phyloP scores from a whole-genome alignment of 495 filamentous ascomycete species.

The Corynascus novoguineensis region DNA sequence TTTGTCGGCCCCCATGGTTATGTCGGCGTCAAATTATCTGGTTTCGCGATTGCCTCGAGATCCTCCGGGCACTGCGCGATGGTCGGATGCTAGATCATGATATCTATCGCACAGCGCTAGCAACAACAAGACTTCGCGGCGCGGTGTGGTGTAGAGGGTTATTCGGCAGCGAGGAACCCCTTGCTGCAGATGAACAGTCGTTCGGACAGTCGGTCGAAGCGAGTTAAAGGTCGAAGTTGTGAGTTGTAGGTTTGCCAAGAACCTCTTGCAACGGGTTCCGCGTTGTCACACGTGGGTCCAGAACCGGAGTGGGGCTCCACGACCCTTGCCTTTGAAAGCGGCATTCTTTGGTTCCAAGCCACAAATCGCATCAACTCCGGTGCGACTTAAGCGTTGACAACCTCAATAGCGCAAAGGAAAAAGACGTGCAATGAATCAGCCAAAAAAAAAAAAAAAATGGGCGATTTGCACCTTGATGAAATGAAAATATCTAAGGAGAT shows the following conservation, averaged over 20 bases:
- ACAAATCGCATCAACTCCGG: too few relatives aligned
- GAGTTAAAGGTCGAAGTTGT: conserved; percentile 17
- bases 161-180: not conserved
- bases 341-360: too few relatives aligned
- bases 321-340: too few relatives aligned
- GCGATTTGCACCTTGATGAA: too few relatives aligned
- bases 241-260: conserved; percentile 39
- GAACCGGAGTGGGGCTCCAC: too few relatives aligned
- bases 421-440: too few relatives aligned
- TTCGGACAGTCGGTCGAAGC: not conserved
- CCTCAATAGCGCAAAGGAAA: too few relatives aligned
- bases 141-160: not conserved
- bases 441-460: too few relatives aligned
- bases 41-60: conserved; percentile 16
- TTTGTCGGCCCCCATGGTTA: conserved; percentile 23
- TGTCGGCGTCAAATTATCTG: not conserved
- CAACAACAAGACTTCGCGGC: not conserved
- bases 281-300: too few relatives aligned
- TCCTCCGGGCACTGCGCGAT: conserved; percentile 23
- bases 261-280: too few relatives aligned
- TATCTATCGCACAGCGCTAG: not conserved
- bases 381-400: too few relatives aligned
- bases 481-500: too few relatives aligned
- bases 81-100: conserved; percentile 21
- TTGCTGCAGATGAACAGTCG: not conserved